Conservation (phyloP, 2,329 filamentous ascomycete genomes). For the Onygenales sp. region DNA sequence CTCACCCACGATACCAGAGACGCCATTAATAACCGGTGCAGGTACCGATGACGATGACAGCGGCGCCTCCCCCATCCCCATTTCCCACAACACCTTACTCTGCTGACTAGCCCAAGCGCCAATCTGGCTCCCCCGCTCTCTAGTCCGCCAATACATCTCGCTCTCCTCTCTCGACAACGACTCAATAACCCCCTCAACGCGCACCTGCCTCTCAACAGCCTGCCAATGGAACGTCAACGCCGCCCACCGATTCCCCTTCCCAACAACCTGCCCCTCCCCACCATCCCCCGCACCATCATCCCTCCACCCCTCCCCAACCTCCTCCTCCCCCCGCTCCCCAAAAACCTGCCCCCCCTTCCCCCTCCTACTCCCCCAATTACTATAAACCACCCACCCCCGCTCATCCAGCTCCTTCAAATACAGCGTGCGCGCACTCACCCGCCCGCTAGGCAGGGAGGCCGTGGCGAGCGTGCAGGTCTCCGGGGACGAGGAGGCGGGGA, state of each 20-base stretch:
- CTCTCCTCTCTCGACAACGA: slow-evolving; percentile 62
- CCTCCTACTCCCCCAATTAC: slow-evolving; percentile 70
- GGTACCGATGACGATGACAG: background rate
- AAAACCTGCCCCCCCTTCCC: slow-evolving; percentile 35
- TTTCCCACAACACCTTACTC: slow-evolving; percentile 58
- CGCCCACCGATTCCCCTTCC: slow-evolving; percentile 58
- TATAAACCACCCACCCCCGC: slow-evolving; percentile 80
- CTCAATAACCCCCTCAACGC: slow-evolving; percentile 70
- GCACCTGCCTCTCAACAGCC: slow-evolving; percentile 74
- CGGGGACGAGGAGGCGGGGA: slow-evolving; percentile 57
- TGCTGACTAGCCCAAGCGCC: slow-evolving; percentile 93
- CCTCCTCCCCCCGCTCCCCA: slow-evolving; percentile 13
- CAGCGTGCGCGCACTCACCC: slow-evolving; percentile 74
- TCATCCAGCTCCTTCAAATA: slow-evolving; percentile 92
- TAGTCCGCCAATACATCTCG: slow-evolving; percentile 53
- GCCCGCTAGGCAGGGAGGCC: slow-evolving; percentile 69
- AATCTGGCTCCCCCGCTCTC: slow-evolving; percentile 69
- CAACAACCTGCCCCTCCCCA: background rate
- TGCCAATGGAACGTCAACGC: slow-evolving; percentile 88
- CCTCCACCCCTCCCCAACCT: slow-evolving; percentile 11
- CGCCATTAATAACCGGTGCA: background rate
- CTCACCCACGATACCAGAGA: slow-evolving; percentile 14
- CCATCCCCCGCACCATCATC: slow-evolving; percentile 6
- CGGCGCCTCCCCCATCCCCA: slow-evolving; percentile 16
- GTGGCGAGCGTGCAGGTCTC: slow-evolving; percentile 87